Percentiles rank a stretch among this genome's conserved stretches.
Evolutionary conservation across 2,329 filamentous ascomycete species (phyloP).

Genomic region (Emergomyces pasteurianus): DNA sequence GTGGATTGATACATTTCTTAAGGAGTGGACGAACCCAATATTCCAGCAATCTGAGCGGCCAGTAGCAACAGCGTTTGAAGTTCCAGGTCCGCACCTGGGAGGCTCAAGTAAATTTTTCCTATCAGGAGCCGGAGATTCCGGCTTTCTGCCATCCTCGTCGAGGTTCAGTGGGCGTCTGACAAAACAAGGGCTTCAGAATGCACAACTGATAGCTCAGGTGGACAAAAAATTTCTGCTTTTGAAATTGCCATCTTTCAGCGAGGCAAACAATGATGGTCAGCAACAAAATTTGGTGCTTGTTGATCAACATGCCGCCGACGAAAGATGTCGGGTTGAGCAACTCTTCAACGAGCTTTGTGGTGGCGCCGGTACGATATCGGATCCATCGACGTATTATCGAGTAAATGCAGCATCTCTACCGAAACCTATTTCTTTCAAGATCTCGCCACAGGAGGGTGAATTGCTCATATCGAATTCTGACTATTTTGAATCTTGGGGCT

Average conservation of each 20-base stretch:
- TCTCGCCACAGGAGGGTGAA: constrained; percentile 47
- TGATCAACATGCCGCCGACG: constrained; percentile 92
- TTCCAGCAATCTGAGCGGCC: constrained; percentile 45
- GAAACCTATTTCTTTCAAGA: constrained; percentile 51
- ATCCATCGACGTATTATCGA: background rate
- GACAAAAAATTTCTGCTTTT: constrained; percentile 81
- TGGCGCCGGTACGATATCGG: constrained; percentile 10
- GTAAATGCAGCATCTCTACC: constrained; percentile 25
- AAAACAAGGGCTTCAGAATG: constrained; percentile 46
- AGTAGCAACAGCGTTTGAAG: constrained; percentile 29
- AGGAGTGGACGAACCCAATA: constrained; percentile 63
- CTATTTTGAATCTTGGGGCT: constrained; percentile 63
- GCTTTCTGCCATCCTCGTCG: background rate
- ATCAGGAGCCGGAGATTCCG: background rate
- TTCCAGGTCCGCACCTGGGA: constrained; percentile 2
- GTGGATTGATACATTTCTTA: constrained; percentile 52
- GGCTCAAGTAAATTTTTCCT: background rate
- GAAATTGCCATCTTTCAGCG: constrained; percentile 24
- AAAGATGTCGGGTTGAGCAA: constrained; percentile 66
- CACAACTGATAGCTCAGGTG: constrained; percentile 66
- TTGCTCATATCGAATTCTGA: constrained; percentile 44
- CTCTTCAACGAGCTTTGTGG: constrained; percentile 51
- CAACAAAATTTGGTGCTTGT: constrained; percentile 54
- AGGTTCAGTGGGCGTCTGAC: constrained; percentile 37
- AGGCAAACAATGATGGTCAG: background rate